Base-by-base conservation (phyloP, 768 basidiomycete species). In the Astraeus odoratus region DNA sequence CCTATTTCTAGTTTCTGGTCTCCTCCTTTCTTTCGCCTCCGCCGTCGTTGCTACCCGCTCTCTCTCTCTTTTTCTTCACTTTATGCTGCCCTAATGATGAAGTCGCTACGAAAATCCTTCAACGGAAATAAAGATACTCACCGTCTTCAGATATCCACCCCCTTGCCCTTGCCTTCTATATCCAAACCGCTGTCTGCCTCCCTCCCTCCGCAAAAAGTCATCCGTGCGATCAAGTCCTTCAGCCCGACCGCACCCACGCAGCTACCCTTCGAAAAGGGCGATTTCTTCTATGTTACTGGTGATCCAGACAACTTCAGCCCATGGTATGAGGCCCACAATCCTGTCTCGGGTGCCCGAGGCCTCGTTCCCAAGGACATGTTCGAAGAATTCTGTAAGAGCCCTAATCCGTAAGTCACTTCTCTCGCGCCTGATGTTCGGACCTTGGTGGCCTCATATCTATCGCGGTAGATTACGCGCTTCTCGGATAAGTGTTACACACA, bases 271-370 rank as follows among this genome's bases (percentile, higher is more conserved):
- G 72, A 78, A 52, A 86, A 87, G 67, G 96, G 96, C 51, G 96
- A 99, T 69, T 96, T 98, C 69, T 98, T 97, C 73, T 88, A 98
- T 66, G 95, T 98, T 40, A 74, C 90, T 27, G 79, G 78, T 47
- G 92, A 96, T 56, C 67, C 76, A 15, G 74, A 79, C 39, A 56
- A 67, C 33, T 59, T 71, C 16, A 74, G 70, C 3, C 66, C 70
- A 37, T 98, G 86, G 83, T 99, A 91, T 58, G 89, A 97, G 61
- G 96, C 92, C 3, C 82, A 94, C 61, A 98, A 99, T 60, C 96
- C 95, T 10, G 75, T 92, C 51, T 82, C 85, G 13, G 89, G 91
- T 22, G 83, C 93, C 8, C 78, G 95, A 49, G 96, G 96, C 8
- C 76, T 94, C 34, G 96, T 98, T 1, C 91, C 93, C 25, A 81